Base-by-base conservation (phyloP, 2,329 filamentous ascomycete genomes). In the Aspergillus tubingensis region DNA sequence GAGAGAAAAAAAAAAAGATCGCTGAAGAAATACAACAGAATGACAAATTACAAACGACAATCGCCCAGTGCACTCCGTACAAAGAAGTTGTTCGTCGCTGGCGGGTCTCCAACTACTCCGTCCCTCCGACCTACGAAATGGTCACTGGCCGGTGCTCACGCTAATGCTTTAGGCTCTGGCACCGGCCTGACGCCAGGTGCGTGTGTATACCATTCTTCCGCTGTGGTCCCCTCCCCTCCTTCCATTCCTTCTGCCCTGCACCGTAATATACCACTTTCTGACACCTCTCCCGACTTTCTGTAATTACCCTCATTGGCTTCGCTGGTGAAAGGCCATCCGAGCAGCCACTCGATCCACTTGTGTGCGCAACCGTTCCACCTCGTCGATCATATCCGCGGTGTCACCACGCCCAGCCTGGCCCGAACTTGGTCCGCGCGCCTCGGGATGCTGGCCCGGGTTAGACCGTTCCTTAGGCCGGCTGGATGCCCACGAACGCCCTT, bases 301-400 rank as follows among this genome's bases (percentile, higher is more conserved):
- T 6, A 55, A 36, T 13, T 15, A 5, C 13, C n/a, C 44, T 48
- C 23, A 59, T 38, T 59, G 63, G 50, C 58, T 60, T 53, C 66
- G 63, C 54, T 66, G 67, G 50, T 70, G 68, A 52, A 66, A 55
- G 27, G 72, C 65, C 51, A 74, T 57, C 15, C 67, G 67, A 49
- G 72, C 65, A 27, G 65, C 66, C 47, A 74, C 67, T 57, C 70
- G 71, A 61, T 76, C 74, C 68, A 76, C 68, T 64, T 76, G 73
- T 51, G 57, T 64, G 64, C 72, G 73, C 57, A 77, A 66, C 57
- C 65, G 69, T 65, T 76, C 73, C 64, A 76, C 64, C 50, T 73
- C 72, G 63, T 72, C 71, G 65, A 74, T 70, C 68, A 76, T 65
- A 61, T 71, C 70, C 60, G 62, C 66, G 21, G 74, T 61, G 50